A percentile compares a stretch with the other conserved stretches of the same genome.
phyloP scores from a whole-genome alignment of 2,329 filamentous ascomycete genomes.

The Aureobasidium sp. region DNA sequence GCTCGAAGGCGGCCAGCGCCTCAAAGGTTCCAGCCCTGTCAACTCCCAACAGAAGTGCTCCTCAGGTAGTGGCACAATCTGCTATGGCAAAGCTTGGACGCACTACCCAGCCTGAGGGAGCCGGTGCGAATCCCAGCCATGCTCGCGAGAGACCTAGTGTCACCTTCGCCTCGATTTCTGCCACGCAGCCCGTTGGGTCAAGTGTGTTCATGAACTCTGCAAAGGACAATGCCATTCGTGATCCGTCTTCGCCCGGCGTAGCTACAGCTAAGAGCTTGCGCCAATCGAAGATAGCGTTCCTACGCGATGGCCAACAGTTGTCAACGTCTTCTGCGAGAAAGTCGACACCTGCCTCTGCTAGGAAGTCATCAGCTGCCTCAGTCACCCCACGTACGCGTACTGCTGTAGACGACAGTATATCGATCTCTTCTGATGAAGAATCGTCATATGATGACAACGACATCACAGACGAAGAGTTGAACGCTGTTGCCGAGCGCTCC shows the following conservation, averaged over 20 bases:
- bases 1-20: not conserved
- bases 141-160: not conserved
- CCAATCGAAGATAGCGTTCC: not conserved
- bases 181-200: not conserved
- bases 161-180: not conserved
- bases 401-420: not conserved
- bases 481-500: not conserved
- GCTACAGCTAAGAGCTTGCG: not conserved
- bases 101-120: not conserved
- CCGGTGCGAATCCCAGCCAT: not conserved
- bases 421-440: slow-evolving; percentile 10
- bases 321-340: not conserved
- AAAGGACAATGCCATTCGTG: not conserved
- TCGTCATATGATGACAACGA: slow-evolving; percentile 11
- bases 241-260: not conserved
- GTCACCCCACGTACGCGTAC: not conserved
- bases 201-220: too few species aligned
- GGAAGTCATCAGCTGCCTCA: not conserved
- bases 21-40: not conserved
- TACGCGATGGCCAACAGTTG: not conserved
- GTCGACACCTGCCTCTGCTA: not conserved
- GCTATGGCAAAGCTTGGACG: not conserved
- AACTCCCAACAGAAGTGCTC: not conserved
- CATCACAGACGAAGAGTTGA: slow-evolving; percentile 7
- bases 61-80: not conserved